phyloP scores from a whole-genome alignment of 129 eudicot genomes.

The Cynara cardunculus region DNA sequence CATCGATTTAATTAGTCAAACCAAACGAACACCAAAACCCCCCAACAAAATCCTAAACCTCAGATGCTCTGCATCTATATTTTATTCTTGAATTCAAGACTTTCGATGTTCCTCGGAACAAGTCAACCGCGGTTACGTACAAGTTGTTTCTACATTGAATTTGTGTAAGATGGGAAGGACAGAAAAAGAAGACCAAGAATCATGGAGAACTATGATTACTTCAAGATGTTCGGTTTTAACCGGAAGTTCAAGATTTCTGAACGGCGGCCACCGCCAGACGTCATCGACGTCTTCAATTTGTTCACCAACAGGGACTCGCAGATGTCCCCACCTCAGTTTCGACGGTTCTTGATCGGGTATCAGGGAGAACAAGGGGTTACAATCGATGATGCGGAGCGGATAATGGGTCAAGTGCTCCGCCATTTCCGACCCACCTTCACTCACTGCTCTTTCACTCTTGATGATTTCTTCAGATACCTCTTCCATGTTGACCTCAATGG shows the following conservation, averaged over 20 bases:
- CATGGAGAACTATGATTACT: constrained; percentile 60
- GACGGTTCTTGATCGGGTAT: constrained; percentile 50
- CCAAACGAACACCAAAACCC: background rate
- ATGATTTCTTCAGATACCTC: constrained; percentile 70
- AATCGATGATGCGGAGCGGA: constrained; percentile 37
- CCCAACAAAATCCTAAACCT: background rate
- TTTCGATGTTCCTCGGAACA: background rate
- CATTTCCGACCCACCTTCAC: constrained; percentile 38
- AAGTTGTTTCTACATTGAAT: background rate
- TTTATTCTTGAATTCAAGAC: background rate
- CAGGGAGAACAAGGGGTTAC: constrained; percentile 51
- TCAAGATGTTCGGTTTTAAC: constrained; percentile 73
- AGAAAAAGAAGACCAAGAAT: constrained; percentile 8
- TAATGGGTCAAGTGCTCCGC: constrained; percentile 45
- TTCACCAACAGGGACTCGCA: constrained; percentile 37
- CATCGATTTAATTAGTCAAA: background rate
- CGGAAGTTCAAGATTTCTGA: constrained; percentile 82
- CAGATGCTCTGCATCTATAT: background rate
- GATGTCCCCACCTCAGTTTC: constrained; percentile 68
- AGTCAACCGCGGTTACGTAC: background rate
- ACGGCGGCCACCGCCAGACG: constrained; percentile 70
- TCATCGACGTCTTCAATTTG: constrained; percentile 43
- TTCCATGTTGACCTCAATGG: constrained; percentile 74
- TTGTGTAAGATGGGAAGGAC: background rate
- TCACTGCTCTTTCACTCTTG: constrained; percentile 40